Evolutionary conservation across 2,329 filamentous ascomycete genomes (phyloP).

Genomic region (Daldinia sp.): DNA sequence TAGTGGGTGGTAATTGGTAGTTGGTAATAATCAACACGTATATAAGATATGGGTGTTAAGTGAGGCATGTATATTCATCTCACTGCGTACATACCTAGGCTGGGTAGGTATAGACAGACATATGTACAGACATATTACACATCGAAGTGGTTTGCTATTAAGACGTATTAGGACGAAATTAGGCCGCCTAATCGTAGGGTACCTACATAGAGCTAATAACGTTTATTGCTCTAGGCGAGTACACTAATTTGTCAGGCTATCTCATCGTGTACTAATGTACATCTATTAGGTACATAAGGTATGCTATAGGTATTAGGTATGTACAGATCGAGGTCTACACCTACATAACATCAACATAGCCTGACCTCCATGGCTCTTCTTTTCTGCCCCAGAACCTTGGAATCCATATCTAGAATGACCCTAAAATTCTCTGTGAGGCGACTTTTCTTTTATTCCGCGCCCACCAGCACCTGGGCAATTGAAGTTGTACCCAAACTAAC

Average conservation of each 20-base stretch:
- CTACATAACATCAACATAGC: too few relatives aligned
- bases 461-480: slow-evolving; percentile 4
- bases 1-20: not conserved
- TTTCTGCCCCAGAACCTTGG: not conserved
- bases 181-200: slow-evolving; percentile 29
- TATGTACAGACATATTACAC: not conserved
- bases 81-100: not conserved
- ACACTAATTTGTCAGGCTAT: slow-evolving; percentile 16
- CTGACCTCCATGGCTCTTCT: too few relatives aligned
- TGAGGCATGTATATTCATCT: not conserved
- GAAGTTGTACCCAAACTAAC: slow-evolving; percentile 19
- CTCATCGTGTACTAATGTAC: not conserved
- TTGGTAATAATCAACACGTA: not conserved
- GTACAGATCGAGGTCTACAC: too few relatives aligned
- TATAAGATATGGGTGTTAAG: not conserved
- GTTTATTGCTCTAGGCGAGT: slow-evolving; percentile 13
- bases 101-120: too few relatives aligned
- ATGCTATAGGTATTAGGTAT: too few relatives aligned
- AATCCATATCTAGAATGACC: not conserved
- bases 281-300: too few relatives aligned
- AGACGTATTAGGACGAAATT: slow-evolving; percentile 8
- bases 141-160: slow-evolving; percentile 8
- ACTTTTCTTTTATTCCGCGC: slow-evolving; percentile 14
- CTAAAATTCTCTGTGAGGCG: slow-evolving; percentile 20
- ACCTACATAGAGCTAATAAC: slow-evolving; percentile 37